Base-by-base conservation (phyloP, 805 yeast species). In the Clavispora asparagi region DNA sequence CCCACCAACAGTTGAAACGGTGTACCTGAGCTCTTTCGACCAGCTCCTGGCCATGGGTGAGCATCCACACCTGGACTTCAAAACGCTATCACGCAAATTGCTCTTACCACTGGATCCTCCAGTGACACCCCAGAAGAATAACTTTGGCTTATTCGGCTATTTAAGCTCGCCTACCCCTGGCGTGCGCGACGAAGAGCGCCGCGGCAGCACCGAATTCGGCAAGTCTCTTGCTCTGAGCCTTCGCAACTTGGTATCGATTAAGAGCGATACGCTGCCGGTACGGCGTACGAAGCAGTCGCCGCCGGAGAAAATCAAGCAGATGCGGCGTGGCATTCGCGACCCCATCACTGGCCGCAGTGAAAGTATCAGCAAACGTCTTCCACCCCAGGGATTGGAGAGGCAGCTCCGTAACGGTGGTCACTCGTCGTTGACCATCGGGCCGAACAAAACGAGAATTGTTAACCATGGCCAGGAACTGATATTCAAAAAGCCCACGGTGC, bases 391-490 rank as follows among this genome's bases (percentile, higher is more conserved):
- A 13, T 53, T 55, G 7, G 50, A 47, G n/a, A 41, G 55, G 16
- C 45, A 44, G 29, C 40, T 43, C 11, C 47, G 51, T 28, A 57
- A 61, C 43, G 78, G 75, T 0, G 57, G 68, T 14, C 73, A 67
- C 52, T 73, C 80, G 4, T 63, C 68, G 6, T 51, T 76, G 44
- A 65, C 62, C 6, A 62, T 76, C 11, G 71, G 74, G 12, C 72
- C 71, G 8, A 73, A 75, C 45, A 70, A 70, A 32, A 64, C 71
- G 5, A 62, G 59, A 44, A 64, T 68, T 7, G 60, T 75, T 17
- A 61, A 66, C 19, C 79, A 77, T 52, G 81, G 81, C 0, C 64
- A 64, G 19, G 64, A 67, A 4, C 67, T 76, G 1, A 59, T 58
- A 5, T 62, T 70, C 47, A 63, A 63, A 43, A 62, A 56, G 33